Evolutionary conservation across 2,329 filamentous ascomycete species (phyloP), one percentile per base, ranked within the genome.

Genomic region (Trichoderma hamatum): DNA sequence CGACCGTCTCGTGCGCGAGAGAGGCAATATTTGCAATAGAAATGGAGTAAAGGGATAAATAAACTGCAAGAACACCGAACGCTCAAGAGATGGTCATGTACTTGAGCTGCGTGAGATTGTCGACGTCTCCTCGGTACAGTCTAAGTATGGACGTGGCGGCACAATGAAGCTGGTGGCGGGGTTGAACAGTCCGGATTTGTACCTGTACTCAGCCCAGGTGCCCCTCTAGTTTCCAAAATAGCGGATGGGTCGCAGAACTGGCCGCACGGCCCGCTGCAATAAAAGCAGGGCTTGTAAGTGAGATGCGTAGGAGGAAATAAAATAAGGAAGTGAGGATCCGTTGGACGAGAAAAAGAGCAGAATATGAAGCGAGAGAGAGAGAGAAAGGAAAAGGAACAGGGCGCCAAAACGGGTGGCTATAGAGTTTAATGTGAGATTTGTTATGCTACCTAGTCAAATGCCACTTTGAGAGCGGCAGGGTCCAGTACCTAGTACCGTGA

Each of bases 191-290:
- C 49, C 64, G 54, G 34, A 36, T 39, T 34, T 67, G 54, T 46
- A 51, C 52, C 54, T 67, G 54, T 56, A 51, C 52, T 54, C 26
- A 39, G n/a, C 19, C 19, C 11, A 67, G 24, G 54, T 60, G 24
- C 65, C 65, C 65, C 65, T 68, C 65, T 61, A n/a, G 51, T 39
- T 69, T 69, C 64, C 52, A 55, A 61, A 67, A 67, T 51, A 36
- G 34, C 63, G 36, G 68, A 62, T 30, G 43, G 71, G 70, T 72
- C 71, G 72, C 72, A 72, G 72, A 72, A 70, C 30, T 63, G 72
- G 73, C 72, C 70, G 72, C 72, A 67, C 67, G 58, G 68, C 70
- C 67, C 68, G 64, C 68, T 55, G 63, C 49, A 67, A 66, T 28
- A 32, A 51, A 21, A 10, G 54, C 39, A 58, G 63, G 63, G 13